Percentiles rank a stretch among this genome's conserved stretches.
Conservation (phyloP, 2,329 filamentous ascomycete genomes). For the Colletotrichum tropicale region DNA sequence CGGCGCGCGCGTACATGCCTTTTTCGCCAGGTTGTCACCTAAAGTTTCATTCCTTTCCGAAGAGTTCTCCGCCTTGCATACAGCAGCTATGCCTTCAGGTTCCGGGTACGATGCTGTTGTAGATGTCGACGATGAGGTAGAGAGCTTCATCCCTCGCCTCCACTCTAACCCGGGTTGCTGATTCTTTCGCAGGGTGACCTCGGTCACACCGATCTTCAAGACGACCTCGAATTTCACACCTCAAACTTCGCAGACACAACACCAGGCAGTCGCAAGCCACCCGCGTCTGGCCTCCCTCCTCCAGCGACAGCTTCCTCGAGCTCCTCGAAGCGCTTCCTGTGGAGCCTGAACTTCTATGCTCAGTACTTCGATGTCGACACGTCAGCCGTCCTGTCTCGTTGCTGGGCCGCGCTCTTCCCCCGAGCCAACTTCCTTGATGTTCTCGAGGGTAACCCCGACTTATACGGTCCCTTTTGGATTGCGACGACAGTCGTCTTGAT, state of each 20-base stretch:
- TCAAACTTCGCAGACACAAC: conserved; percentile 77
- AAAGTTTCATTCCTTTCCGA: not conserved
- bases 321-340: conserved; percentile 82
- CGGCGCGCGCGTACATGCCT: not conserved
- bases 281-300: conserved; percentile 55
- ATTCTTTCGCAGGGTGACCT: conserved; percentile 77
- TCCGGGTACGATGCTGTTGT: conserved; percentile 89
- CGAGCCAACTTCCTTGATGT: conserved; percentile 96
- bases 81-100: conserved; percentile 67
- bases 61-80: not conserved
- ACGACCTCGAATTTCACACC: conserved; percentile 98
- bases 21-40: not conserved
- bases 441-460: conserved; percentile 92
- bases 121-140: conserved; percentile 93
- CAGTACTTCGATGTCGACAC: conserved; percentile 99
- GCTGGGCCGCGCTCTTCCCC: conserved; percentile 87
- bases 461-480: conserved; percentile 99
- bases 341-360: conserved; percentile 91
- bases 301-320: conserved; percentile 57
- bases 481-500: conserved; percentile 97
- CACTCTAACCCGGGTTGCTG: not conserved
- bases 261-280: conserved; percentile 50
- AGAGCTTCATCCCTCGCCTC: not conserved
- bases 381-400: conserved; percentile 83
- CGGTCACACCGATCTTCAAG: conserved; percentile 96